These are phyloP conservation scores for Vigna reflexopilosa DNA, from an alignment of 306 rosid species.

Conservation along the genomic window DNA sequence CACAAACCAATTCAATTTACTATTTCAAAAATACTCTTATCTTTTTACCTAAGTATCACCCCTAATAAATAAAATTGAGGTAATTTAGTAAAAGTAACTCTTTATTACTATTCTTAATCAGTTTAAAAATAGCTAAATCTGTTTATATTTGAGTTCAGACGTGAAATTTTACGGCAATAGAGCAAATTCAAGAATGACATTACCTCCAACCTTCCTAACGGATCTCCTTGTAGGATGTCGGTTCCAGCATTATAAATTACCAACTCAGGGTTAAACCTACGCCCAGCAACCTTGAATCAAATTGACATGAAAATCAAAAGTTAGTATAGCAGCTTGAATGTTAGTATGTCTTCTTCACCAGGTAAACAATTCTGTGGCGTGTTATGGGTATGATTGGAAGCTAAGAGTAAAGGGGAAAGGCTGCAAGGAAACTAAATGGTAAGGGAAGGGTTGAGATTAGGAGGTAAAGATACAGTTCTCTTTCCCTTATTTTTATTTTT, in stretches of 20 bases:
- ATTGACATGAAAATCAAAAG: conserved; percentile 34
- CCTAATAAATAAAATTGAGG: no score
- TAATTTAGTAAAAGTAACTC: no score
- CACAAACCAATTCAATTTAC: no score
- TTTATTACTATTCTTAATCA: no score
- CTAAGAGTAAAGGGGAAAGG: neutral
- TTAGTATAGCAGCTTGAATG: conserved; percentile 20
- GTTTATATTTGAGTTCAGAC: no score
- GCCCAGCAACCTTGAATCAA: conserved; percentile 69
- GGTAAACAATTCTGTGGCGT: conserved; percentile 22
- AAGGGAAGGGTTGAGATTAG: conserved; percentile 12
- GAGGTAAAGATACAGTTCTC: conserved; percentile 1
- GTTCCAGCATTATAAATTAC: conserved; percentile 93
- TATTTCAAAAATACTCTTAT: no score
- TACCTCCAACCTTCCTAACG: conserved; percentile 90
- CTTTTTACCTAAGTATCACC: no score
- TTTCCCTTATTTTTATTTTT: conserved; percentile 5
- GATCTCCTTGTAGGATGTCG: conserved; percentile 94
- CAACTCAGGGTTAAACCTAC: conserved; percentile 75
- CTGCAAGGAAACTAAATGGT: neutral
- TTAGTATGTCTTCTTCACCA: conserved; percentile 20
- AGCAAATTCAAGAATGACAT: conserved; percentile 40
- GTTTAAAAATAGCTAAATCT: no score
- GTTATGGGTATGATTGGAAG: neutral
- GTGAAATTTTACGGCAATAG: conserved; percentile 15